Percentiles rank a stretch among this genome's conserved stretches.
phyloP scores from a whole-genome alignment of 2,329 filamentous ascomycete genomes.

The Pestalotiopsis sp. region DNA sequence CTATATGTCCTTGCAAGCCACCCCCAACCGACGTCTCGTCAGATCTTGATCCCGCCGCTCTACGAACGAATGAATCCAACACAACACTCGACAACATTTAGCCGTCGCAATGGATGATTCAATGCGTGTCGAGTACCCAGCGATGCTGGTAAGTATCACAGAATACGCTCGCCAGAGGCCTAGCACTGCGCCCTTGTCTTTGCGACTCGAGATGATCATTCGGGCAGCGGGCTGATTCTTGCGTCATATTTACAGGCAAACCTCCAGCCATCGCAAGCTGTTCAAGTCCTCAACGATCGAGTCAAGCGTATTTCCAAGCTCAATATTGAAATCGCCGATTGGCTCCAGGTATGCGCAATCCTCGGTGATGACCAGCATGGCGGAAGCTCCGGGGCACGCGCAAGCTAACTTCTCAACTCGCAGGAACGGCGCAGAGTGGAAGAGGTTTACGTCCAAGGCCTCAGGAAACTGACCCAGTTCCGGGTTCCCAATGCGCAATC shows the following conservation, averaged over 20 bases:
- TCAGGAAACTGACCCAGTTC: slow-evolving; percentile 79
- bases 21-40: not conserved
- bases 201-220: not conserved
- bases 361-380: slow-evolving; percentile 17
- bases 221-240: slow-evolving; percentile 18
- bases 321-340: slow-evolving; percentile 92
- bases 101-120: slow-evolving; percentile 67
- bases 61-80: not conserved
- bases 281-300: slow-evolving; percentile 80
- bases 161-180: slow-evolving; percentile 19
- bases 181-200: not conserved
- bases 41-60: not conserved
- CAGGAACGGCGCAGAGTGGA: slow-evolving; percentile 93
- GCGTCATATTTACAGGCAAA: slow-evolving; percentile 60
- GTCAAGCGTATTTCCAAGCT: slow-evolving; percentile 83
- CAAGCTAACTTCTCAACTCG: slow-evolving; percentile 15
- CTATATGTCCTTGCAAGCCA: not conserved
- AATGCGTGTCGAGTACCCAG: slow-evolving; percentile 88
- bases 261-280: slow-evolving; percentile 81
- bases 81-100: not conserved
- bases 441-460: slow-evolving; percentile 80
- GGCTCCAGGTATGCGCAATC: slow-evolving; percentile 79
- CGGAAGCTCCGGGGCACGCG: not conserved
- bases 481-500: slow-evolving; percentile 74
- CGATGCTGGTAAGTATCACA: slow-evolving; percentile 76